These are phyloP conservation scores for Sequoiadendron giganteum DNA, from an alignment of 75 land plant genomes.

Conservation along the genomic window DNA sequence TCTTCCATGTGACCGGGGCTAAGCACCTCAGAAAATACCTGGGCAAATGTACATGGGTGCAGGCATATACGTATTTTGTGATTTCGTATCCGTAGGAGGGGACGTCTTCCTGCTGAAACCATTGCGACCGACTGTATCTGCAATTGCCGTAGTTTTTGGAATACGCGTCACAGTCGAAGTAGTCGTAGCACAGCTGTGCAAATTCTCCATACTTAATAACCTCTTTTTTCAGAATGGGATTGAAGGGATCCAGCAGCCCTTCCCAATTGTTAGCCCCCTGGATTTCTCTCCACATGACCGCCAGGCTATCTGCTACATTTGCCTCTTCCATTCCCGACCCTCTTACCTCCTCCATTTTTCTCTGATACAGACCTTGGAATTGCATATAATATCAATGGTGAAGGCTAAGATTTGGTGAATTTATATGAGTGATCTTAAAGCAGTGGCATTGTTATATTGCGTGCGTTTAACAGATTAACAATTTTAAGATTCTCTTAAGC, in stretches of 20 bases:
- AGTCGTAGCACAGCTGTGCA: constrained; percentile 61
- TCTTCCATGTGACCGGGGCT: constrained; percentile 15
- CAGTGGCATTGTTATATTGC: background rate
- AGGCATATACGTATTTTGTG: constrained; percentile 77
- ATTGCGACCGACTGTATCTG: constrained; percentile 38
- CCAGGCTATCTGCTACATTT: background rate
- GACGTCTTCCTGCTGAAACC: constrained; percentile 43
- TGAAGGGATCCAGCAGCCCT: constrained; percentile 60
- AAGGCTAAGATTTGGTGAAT: background rate
- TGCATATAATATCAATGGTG: background rate
- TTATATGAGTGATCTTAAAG: background rate
- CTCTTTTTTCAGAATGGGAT: constrained; percentile 52
- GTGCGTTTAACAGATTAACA: background rate
- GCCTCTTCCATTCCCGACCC: background rate
- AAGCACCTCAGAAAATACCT: constrained; percentile 49
- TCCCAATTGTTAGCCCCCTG: constrained; percentile 72
- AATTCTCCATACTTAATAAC: constrained; percentile 79
- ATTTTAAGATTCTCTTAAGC: background rate
- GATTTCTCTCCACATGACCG: constrained; percentile 53
- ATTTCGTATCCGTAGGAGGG: constrained; percentile 51
- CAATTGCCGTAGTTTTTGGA: constrained; percentile 65
- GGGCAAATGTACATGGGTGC: constrained; percentile 42
- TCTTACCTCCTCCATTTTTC: background rate
- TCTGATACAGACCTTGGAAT: background rate
- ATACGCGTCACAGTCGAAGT: constrained; percentile 61